Evolutionary conservation across 306 rosid genomes (phyloP).

Genomic region (Castanopsis chinensis): DNA sequence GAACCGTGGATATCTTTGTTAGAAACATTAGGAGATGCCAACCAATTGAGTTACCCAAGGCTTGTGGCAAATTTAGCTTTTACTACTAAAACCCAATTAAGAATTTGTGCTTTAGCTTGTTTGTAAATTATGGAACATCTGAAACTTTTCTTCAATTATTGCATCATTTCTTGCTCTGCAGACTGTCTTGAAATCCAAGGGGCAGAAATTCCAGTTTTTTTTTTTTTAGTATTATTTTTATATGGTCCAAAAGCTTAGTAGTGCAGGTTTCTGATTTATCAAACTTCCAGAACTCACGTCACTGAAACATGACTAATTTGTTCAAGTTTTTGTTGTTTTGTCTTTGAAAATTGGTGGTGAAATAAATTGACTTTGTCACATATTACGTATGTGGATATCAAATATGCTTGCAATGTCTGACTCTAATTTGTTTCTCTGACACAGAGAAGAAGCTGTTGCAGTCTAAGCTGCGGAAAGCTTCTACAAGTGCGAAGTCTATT

Average conservation of each 20-base stretch:
- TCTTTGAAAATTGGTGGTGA: neutral
- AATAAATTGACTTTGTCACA: neutral
- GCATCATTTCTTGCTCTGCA: neutral
- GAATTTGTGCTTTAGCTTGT: neutral
- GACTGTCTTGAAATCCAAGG: neutral
- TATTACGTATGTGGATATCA: neutral
- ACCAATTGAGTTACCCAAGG: too few species aligned
- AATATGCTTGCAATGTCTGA: neutral
- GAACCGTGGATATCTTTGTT: too few species aligned
- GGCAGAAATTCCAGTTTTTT: neutral
- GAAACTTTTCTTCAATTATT: neutral
- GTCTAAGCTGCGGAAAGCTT: slow-evolving; percentile 79
- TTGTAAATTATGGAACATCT: neutral
- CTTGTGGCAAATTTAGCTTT: neutral
- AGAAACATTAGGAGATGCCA: too few species aligned
- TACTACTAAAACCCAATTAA: neutral
- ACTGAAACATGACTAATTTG: neutral
- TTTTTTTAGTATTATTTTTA: neutral
- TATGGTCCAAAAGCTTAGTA: neutral
- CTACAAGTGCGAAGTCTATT: slow-evolving; percentile 47
- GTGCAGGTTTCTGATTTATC: neutral
- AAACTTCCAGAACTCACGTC: neutral
- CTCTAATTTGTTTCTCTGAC: slow-evolving; percentile 14
- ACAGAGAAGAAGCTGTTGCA: slow-evolving; percentile 88
- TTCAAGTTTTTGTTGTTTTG: neutral